Evolutionary conservation across 257 asterid genomes (phyloP).

Genomic region (Lycium ferocissimum): DNA sequence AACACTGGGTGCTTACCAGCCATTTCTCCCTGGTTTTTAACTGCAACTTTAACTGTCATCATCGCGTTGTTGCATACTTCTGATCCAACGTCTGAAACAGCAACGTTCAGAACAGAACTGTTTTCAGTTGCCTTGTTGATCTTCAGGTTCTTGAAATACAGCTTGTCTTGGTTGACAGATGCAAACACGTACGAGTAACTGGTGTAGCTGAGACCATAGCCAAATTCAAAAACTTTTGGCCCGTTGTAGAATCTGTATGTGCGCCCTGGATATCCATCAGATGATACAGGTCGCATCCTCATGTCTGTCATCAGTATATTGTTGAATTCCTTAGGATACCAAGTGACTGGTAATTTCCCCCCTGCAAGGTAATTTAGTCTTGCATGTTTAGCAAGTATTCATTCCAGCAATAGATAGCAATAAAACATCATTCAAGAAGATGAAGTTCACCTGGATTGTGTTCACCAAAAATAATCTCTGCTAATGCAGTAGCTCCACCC

Average conservation of each 20-base stretch:
- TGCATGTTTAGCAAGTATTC: background rate
- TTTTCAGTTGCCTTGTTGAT: background rate
- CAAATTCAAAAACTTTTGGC: constrained; percentile 59
- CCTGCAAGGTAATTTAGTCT: constrained; percentile 43
- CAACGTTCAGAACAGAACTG: constrained; percentile 18
- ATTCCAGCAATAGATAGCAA: background rate
- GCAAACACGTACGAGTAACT: constrained; percentile 49
- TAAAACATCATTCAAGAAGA: too few species aligned
- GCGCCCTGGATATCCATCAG: constrained; percentile 70
- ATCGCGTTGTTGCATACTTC: constrained; percentile 39
- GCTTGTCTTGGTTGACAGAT: constrained; percentile 40
- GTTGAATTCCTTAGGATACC: constrained; percentile 69
- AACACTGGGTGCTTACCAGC: constrained; percentile 57
- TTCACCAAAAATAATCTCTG: constrained; percentile 61
- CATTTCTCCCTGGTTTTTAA: constrained; percentile 51
- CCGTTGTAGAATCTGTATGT: constrained; percentile 74
- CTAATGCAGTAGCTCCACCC: constrained; percentile 67
- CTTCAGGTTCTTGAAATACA: constrained; percentile 32
- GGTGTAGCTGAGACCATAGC: constrained; percentile 75
- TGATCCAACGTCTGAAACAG: constrained; percentile 45
- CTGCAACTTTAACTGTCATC: constrained; percentile 48
- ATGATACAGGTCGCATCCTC: constrained; percentile 71
- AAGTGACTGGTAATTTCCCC: constrained; percentile 70
- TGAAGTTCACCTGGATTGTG: constrained; percentile 61
- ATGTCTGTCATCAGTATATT: constrained; percentile 71